These are phyloP conservation scores for Penicillium occitanis DNA, from an alignment of 2,329 filamentous ascomycete species.

Conservation along the genomic window DNA sequence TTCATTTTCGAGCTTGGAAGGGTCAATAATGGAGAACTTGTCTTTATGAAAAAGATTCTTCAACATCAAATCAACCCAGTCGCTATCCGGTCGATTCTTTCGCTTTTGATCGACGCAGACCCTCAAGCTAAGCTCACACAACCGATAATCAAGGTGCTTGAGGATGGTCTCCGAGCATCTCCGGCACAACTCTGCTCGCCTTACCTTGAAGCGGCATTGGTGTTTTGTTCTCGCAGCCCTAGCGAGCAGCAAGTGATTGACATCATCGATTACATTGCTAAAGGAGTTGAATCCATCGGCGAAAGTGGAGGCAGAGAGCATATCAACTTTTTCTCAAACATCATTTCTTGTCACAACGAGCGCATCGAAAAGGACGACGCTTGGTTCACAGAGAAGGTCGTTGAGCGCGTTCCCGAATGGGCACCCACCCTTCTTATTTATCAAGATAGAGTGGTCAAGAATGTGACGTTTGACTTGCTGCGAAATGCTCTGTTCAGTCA, in stretches of 20 bases:
- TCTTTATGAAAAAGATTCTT: slow-evolving; percentile 62
- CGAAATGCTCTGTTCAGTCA: slow-evolving; percentile 44
- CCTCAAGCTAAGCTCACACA: slow-evolving; percentile 49
- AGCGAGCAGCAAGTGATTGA: slow-evolving; percentile 38
- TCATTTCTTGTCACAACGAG: slow-evolving; percentile 49
- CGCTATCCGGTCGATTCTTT: slow-evolving; percentile 58
- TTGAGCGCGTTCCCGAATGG: slow-evolving; percentile 50
- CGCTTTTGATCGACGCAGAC: slow-evolving; percentile 56
- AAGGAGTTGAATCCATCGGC: slow-evolving; percentile 51
- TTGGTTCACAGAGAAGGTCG: slow-evolving; percentile 38
- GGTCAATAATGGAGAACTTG: slow-evolving; percentile 35
- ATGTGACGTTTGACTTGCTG: slow-evolving; percentile 46
- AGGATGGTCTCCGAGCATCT: slow-evolving; percentile 55
- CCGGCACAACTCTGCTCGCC: slow-evolving; percentile 51
- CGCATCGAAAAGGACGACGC: slow-evolving; percentile 34
- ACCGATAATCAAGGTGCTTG: slow-evolving; percentile 55
- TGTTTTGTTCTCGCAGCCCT: slow-evolving; percentile 51
- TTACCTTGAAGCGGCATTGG: slow-evolving; percentile 58
- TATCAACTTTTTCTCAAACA: slow-evolving; percentile 52
- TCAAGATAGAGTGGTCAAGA: slow-evolving; percentile 48
- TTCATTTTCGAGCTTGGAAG: slow-evolving; percentile 37
- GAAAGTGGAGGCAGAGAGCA: slow-evolving; percentile 51
- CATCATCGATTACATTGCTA: slow-evolving; percentile 45
- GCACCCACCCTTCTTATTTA: slow-evolving; percentile 55
- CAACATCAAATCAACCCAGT: slow-evolving; percentile 58